Percentiles rank a stretch among this genome's conserved stretches.
phyloP scores from a whole-genome alignment of 2,329 filamentous ascomycete genomes.

The Penicillium sp. region DNA sequence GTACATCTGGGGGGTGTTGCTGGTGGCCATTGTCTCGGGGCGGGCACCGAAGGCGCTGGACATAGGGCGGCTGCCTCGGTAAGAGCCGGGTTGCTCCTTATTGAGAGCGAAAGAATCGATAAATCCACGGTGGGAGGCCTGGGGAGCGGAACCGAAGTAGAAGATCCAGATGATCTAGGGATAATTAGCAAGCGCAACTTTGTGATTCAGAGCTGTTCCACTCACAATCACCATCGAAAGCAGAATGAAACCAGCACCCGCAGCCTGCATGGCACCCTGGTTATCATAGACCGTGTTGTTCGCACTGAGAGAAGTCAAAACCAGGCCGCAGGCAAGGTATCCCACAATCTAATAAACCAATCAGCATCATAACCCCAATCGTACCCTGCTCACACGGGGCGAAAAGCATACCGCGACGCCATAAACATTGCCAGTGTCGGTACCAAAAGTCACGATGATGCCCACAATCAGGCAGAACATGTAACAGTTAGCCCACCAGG shows the following conservation, averaged over 20 bases:
- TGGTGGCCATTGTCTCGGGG: constrained; percentile 79
- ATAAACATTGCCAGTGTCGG: constrained; percentile 82
- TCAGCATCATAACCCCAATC: constrained; percentile 27
- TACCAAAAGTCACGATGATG: constrained; percentile 79
- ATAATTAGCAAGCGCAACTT: constrained; percentile 10
- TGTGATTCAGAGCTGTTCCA: constrained; percentile 17
- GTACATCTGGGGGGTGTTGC: constrained; percentile 88
- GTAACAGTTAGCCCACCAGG: constrained; percentile 90
- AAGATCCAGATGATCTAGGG: constrained; percentile 97
- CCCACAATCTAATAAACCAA: constrained; percentile 66
- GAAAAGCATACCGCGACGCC: constrained; percentile 70
- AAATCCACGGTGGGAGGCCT: constrained; percentile 81
- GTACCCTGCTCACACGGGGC: background rate
- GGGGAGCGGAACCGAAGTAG: constrained; percentile 93
- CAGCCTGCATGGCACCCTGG: constrained; percentile 73
- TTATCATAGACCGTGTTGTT: constrained; percentile 81
- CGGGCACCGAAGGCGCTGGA: constrained; percentile 72
- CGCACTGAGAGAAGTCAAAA: constrained; percentile 81
- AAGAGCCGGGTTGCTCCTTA: constrained; percentile 70
- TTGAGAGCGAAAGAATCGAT: constrained; percentile 94
- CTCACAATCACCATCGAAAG: constrained; percentile 89
- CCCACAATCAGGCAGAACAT: constrained; percentile 81
- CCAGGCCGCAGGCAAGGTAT: constrained; percentile 79
- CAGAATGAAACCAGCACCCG: constrained; percentile 89
- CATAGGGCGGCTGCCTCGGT: constrained; percentile 68